Evolutionary conservation across 129 eudicot genomes (phyloP).

Genomic region (Glebionis coronaria): DNA sequence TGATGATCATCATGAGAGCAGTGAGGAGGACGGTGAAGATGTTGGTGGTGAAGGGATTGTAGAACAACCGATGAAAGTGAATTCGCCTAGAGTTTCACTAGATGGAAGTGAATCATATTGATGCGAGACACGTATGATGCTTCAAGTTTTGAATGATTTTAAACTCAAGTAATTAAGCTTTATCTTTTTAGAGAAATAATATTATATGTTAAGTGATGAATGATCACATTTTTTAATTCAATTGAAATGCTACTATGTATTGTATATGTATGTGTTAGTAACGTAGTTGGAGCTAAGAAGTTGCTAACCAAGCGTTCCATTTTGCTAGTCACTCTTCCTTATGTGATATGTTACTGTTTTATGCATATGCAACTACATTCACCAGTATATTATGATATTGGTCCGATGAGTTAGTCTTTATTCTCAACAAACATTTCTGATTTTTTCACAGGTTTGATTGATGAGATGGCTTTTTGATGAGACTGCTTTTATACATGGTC

Average conservation of each 20-base stretch:
- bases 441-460: conserved; percentile 66
- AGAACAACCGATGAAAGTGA: conserved; percentile 22
- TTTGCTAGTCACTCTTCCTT: too few species aligned
- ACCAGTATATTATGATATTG: not conserved
- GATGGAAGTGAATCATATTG: conserved; percentile 64
- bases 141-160: not conserved
- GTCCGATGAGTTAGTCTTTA: conserved; percentile 1
- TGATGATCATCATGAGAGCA: conserved; percentile 41
- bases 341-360: too few species aligned
- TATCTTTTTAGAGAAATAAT: too few species aligned
- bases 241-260: too few species aligned
- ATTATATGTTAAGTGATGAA: too few species aligned
- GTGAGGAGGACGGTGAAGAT: conserved; percentile 21
- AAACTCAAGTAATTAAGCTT: not conserved
- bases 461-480: too few species aligned
- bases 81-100: conserved; percentile 37
- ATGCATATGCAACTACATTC: not conserved
- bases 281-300: too few species aligned
- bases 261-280: too few species aligned
- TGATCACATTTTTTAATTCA: too few species aligned
- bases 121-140: conserved; percentile 67
- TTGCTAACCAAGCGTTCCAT: too few species aligned
- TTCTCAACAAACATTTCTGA: not conserved
- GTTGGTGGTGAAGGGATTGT: conserved; percentile 29
- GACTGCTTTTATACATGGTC: too few species aligned